These are phyloP conservation scores for Zizania latifolia DNA, from an alignment of 176 grass and related monocot species.

Conservation along the genomic window DNA sequence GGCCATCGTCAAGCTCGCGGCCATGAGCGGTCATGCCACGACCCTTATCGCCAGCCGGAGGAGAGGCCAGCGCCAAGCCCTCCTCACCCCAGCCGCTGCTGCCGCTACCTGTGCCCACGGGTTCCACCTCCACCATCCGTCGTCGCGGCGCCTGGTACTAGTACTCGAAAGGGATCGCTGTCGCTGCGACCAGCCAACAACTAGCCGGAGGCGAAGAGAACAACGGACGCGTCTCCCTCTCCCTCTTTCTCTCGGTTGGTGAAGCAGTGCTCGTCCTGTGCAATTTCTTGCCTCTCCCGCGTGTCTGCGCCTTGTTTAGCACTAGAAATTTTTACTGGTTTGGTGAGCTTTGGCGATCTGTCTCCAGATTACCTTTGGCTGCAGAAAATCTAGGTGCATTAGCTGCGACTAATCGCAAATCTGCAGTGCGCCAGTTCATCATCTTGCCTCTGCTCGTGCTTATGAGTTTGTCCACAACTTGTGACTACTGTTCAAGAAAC, in stretches of 20 bases:
- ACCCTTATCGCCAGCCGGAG: background rate
- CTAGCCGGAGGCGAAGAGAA: background rate
- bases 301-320: background rate
- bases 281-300: background rate
- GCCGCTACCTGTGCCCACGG: background rate
- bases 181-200: background rate
- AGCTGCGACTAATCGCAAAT: background rate
- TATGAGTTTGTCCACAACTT: too few species aligned
- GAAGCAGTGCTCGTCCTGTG: background rate
- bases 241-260: conserved; percentile 23
- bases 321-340: background rate
- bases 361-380: background rate
- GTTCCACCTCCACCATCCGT: conserved; percentile 18
- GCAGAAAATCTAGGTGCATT: background rate
- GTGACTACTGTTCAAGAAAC: background rate
- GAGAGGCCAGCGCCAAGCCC: background rate
- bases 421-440: background rate
- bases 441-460: background rate
- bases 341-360: background rate
- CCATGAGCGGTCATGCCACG: background rate
- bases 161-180: background rate
- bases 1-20: background rate
- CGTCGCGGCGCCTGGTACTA: background rate
- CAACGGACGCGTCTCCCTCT: too few species aligned
- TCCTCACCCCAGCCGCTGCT: background rate